Conservation (phyloP, 805 yeast genomes). For the Komagataella phaffii region DNA sequence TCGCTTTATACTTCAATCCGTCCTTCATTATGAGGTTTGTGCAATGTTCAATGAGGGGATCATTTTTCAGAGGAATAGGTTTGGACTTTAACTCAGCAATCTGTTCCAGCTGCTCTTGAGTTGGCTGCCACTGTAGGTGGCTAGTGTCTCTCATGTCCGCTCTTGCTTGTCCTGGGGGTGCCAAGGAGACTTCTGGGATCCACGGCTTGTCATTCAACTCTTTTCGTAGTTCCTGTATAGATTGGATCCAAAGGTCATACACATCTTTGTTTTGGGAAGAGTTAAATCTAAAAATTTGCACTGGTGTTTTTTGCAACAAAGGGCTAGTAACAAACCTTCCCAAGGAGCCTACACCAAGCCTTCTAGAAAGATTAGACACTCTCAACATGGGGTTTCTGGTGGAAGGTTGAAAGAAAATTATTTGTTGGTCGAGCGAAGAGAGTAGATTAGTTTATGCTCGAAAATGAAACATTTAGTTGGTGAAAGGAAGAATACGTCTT, state of each 20-base stretch:
- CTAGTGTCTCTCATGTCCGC: constrained; percentile 7
- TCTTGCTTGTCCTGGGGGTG: constrained; percentile 1
- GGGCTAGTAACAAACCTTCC: background rate
- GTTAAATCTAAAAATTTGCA: background rate
- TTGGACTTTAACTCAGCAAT: constrained; percentile 31
- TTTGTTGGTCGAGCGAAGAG: background rate
- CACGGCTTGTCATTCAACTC: constrained; percentile 10
- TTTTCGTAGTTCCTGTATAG: constrained; percentile 14
- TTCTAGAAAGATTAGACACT: background rate
- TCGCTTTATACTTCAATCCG: constrained; percentile 78
- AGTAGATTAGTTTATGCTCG: background rate
- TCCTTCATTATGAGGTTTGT: constrained; percentile 85
- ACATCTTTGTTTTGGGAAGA: constrained; percentile 7
- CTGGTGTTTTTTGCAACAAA: background rate
- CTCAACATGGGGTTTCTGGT: background rate
- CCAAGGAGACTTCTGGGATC: constrained; percentile 1
- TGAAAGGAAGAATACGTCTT: background rate
- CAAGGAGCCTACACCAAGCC: background rate
- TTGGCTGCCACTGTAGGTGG: constrained; percentile 35
- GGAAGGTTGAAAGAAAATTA: background rate
- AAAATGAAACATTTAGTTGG: background rate
- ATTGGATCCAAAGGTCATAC: constrained; percentile 15
- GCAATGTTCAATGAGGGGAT: constrained; percentile 65
- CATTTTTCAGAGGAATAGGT: constrained; percentile 48
- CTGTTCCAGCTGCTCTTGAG: constrained; percentile 51